Conservation (phyloP, 1,284 basidiomycete genomes). For the Inonotus obliquus region DNA sequence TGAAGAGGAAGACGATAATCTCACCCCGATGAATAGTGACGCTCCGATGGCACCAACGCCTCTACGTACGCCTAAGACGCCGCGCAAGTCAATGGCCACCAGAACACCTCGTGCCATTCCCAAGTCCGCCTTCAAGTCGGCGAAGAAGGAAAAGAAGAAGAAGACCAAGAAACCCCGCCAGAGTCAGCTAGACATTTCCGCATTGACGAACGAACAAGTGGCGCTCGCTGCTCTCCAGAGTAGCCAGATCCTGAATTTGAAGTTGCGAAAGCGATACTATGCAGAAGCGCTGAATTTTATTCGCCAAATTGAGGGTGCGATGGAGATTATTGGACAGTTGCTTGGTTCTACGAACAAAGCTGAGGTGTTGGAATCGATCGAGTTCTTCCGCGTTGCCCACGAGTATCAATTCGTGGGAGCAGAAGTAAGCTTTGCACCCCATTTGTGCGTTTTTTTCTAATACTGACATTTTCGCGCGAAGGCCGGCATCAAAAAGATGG, state of each 20-base stretch:
- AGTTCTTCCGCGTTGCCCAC: constrained; percentile 86
- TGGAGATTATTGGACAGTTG: constrained; percentile 73
- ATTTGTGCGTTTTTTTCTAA: neutral
- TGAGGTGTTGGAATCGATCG: constrained; percentile 93
- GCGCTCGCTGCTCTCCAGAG: constrained; percentile 62
- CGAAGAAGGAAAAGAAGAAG: constrained; percentile 36
- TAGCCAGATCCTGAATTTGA: constrained; percentile 62
- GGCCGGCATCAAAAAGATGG: constrained; percentile 90
- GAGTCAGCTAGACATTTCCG: constrained; percentile 64
- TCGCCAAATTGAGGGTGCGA: constrained; percentile 72
- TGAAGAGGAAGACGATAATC: constrained; percentile 31
- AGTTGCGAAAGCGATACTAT: constrained; percentile 86
- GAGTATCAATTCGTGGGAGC: constrained; percentile 82
- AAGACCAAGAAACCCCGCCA: constrained; percentile 56
- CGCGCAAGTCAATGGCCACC: constrained; percentile 15
- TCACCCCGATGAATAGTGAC: constrained; percentile 24
- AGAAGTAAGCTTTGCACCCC: constrained; percentile 47
- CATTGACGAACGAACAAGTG: constrained; percentile 62
- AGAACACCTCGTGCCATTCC: constrained; percentile 19
- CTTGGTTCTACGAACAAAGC: constrained; percentile 89
- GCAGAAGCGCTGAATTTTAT: constrained; percentile 87
- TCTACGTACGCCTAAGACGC: constrained; percentile 20
- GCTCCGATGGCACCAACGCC: constrained; percentile 9
- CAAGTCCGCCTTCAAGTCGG: constrained; percentile 19
- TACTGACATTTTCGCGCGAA: constrained; percentile 28